These are phyloP conservation scores for Papilionanthe hybrid DNA, from an alignment of 116 monocot species.

Conservation along the genomic window DNA sequence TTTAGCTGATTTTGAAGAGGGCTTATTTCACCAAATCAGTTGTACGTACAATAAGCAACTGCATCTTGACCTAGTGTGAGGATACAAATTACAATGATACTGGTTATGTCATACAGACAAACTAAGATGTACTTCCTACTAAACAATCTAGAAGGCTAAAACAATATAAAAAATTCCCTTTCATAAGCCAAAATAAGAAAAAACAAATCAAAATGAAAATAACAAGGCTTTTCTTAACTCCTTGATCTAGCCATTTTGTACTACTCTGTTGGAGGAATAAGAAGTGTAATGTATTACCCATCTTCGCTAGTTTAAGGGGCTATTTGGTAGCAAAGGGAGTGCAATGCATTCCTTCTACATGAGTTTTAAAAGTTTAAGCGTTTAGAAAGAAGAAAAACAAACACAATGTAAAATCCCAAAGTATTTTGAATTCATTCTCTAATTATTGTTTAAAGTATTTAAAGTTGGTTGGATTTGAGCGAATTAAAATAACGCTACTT, in stretches of 20 bases:
- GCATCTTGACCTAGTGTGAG: background rate
- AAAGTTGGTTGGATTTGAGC: no score
- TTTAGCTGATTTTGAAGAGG: background rate
- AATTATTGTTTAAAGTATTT: no score
- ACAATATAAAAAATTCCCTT: background rate
- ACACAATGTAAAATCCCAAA: no score
- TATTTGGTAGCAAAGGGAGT: no score
- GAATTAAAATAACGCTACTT: no score
- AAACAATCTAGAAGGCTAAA: background rate
- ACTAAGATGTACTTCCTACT: background rate
- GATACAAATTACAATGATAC: background rate
- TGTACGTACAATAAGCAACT: background rate
- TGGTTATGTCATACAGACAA: background rate
- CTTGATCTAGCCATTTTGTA: background rate
- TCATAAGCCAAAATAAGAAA: background rate
- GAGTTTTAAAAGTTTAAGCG: no score
- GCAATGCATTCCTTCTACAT: no score
- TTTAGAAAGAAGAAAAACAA: no score
- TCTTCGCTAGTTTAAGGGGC: background rate
- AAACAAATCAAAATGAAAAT: background rate
- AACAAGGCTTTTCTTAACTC: background rate
- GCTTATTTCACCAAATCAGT: background rate
- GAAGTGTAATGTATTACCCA: background rate
- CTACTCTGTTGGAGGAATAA: background rate
- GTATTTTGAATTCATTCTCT: no score